phyloP scores from a whole-genome alignment of 345 rosid species.

The Brassica juncea region DNA sequence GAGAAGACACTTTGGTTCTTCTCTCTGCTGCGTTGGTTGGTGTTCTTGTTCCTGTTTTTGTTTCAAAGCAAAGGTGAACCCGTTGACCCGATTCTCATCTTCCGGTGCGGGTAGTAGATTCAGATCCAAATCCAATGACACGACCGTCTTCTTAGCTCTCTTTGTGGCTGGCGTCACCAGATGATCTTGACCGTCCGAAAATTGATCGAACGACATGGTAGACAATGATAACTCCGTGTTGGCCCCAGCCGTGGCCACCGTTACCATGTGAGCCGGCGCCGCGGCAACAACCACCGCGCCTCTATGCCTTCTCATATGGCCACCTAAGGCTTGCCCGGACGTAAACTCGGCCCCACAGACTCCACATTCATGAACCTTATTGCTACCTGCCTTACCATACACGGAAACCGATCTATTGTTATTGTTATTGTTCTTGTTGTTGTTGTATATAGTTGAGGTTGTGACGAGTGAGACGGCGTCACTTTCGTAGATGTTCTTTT shows the following conservation, averaged over 20 bases:
- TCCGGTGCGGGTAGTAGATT: constrained; percentile 94
- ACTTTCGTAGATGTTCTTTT: constrained; percentile 43
- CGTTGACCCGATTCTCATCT: constrained; percentile 54
- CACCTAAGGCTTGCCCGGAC: constrained; percentile 98
- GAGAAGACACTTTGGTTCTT: constrained; percentile 52
- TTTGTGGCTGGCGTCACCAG: constrained; percentile 10
- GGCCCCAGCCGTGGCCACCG: constrained; percentile 26
- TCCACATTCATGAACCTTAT: constrained; percentile 85
- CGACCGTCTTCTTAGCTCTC: constrained; percentile 42
- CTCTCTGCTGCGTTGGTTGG: constrained; percentile 40
- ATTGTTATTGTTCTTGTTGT: constrained; percentile 34
- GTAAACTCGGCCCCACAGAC: constrained; percentile 87
- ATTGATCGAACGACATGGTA: constrained; percentile 45
- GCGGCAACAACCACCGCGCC: constrained; percentile 32
- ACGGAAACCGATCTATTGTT: constrained; percentile 32
- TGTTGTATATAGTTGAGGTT: constrained; percentile 47
- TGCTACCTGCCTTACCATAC: constrained; percentile 28
- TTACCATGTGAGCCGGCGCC: constrained; percentile 1
- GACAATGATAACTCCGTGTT: constrained; percentile 50
- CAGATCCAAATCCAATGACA: constrained; percentile 84
- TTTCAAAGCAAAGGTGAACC: constrained; percentile 56
- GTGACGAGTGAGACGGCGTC: constrained; percentile 53
- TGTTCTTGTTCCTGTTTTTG: constrained; percentile 50
- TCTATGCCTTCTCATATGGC: constrained; percentile 95
- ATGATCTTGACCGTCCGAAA: constrained; percentile 22